Evolutionary conservation across 2,329 filamentous ascomycete genomes (phyloP).

Genomic region (Malbranchea zuffiana): DNA sequence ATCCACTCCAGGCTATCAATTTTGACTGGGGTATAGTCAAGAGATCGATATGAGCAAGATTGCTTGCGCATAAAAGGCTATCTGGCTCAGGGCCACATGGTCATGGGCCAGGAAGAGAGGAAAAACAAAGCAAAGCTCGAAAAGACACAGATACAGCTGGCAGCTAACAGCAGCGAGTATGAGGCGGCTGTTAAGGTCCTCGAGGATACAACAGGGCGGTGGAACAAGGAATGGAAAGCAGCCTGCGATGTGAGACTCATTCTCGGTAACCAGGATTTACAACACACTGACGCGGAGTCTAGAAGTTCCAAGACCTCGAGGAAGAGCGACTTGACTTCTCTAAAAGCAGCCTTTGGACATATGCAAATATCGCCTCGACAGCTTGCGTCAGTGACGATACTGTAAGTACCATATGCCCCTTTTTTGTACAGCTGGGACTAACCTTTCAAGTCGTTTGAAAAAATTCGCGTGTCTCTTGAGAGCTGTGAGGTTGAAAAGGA

Average conservation of each 20-base stretch:
- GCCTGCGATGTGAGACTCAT: constrained; percentile 57
- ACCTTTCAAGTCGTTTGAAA: constrained; percentile 63
- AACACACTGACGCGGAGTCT: constrained; percentile 2
- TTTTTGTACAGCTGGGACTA: constrained; percentile 5
- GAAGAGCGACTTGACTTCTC: constrained; percentile 95
- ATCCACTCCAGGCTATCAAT: constrained; percentile 1
- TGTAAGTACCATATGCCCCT: constrained; percentile 28
- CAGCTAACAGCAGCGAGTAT: constrained; percentile 83
- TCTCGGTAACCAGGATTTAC: constrained; percentile 16
- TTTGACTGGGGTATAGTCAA: constrained; percentile 44
- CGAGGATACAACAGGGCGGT: constrained; percentile 86
- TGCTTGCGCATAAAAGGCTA: constrained; percentile 98
- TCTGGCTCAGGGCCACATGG: constrained; percentile 96
- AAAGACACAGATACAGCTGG: constrained; percentile 94
- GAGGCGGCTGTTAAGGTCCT: constrained; percentile 84
- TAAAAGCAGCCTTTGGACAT: constrained; percentile 95
- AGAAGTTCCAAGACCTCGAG: constrained; percentile 98
- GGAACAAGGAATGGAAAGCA: constrained; percentile 98
- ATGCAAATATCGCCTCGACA: constrained; percentile 92
- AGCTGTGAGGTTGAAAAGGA: constrained; percentile 96
- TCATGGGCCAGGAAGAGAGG: constrained; percentile 97
- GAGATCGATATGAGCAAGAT: constrained; percentile 94
- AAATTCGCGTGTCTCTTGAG: constrained; percentile 84
- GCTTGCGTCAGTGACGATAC: constrained; percentile 96
- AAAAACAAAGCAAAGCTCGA: constrained; percentile 98